Percentiles rank a stretch among this genome's conserved stretches.
Conservation (phyloP, 306 rosid genomes). For the Quillaja saponaria region DNA sequence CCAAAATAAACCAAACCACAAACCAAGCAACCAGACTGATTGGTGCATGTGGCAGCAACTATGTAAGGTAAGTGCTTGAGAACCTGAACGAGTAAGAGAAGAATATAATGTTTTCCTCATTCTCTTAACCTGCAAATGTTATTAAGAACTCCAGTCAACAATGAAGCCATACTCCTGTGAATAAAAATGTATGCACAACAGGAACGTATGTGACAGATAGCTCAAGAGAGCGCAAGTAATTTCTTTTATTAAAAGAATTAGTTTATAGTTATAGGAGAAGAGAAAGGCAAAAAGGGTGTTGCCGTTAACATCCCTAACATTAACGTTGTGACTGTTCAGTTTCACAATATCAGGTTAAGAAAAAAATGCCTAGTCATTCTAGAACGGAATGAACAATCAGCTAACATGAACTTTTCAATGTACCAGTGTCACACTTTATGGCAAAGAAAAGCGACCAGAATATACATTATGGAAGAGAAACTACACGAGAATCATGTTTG, state of each 20-base stretch:
- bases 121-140: constrained; percentile 76
- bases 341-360: not conserved
- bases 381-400: not conserved
- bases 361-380: not conserved
- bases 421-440: not conserved
- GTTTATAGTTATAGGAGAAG: not conserved
- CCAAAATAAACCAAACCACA: constrained; percentile 43
- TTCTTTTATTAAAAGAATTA: no score
- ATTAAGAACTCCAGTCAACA: constrained; percentile 27
- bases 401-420: not conserved
- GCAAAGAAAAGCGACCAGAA: constrained; percentile 1
- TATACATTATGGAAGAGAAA: constrained; percentile 2
- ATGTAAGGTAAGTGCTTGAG: constrained; percentile 13
- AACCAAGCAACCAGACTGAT: constrained; percentile 22
- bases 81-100: constrained; percentile 92
- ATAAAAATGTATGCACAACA: not conserved
- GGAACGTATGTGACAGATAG: no score
- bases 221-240: no score
- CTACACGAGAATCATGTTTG: constrained; percentile 96
- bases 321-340: not conserved
- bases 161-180: not conserved
- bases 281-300: constrained; percentile 2
- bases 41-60: not conserved
- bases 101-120: constrained; percentile 94
- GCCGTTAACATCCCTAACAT: constrained; percentile 21